Evolutionary conservation across 2,329 filamentous ascomycete species (phyloP), one percentile per base, ranked within the genome.

Genomic region (Diplodia seriata): DNA sequence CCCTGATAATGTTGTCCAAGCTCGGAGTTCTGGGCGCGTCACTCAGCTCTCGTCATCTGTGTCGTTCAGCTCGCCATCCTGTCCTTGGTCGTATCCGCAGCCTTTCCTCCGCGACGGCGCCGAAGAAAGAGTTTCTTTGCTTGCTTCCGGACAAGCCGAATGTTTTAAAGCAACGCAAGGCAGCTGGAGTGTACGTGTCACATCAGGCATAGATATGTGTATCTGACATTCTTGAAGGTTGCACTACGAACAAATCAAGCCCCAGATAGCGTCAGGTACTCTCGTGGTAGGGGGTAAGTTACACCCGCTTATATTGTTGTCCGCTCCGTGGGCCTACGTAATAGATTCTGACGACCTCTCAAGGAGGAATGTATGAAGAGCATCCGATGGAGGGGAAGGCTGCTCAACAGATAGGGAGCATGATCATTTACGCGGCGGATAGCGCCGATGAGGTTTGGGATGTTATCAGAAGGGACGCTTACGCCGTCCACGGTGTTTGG

Each of bases 71-170:
- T 4, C 26, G 26, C 26, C 0, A 26, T 26, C 26, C 4, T 26
- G 26, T 26, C 26, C 26, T 26, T 26, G 26, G 26, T 26, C 26
- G 26, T 26, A 26, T 26, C 26, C 26, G 26, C 26, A 26, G 26
- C 1, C 26, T 26, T 26, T 26, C 26, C 26, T 26, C 4, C 26
- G 26, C 26, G 26, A 26, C 26, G 26, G 26, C 26, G 26, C 26
- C 26, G 26, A 54, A 54, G 51, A 54, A 54, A 29, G 23, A 54
- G 26, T 54, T 54, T 8, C 23, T 54, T 8, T 54, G 26, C 51
- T 3, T 54, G 14, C 12, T 54, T 29, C 51, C 26, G 4, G 26
- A 54, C 26, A 54, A 31, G 12, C 51, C 26, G 14, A 54, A 31
- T 33, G 26, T 54, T 14, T 31, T 33, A 6, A 26, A 54, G 12